phyloP scores from a whole-genome alignment of 371 early-diverging fungal genomes.

The Smittium mucronatum region DNA sequence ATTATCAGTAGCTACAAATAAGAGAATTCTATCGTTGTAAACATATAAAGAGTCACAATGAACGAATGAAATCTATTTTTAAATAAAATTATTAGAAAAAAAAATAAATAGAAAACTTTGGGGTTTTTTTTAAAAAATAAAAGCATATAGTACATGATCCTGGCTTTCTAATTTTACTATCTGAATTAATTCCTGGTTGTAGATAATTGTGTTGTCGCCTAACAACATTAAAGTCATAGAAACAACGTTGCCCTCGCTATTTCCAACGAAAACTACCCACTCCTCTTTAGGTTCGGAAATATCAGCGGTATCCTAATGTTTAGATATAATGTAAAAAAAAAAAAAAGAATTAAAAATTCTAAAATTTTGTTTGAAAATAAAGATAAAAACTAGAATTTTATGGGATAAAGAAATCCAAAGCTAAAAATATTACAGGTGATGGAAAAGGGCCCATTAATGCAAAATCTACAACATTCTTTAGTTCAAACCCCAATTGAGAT shows the following conservation, averaged over 20 bases:
- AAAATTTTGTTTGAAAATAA: not conserved
- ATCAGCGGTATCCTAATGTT: not conserved
- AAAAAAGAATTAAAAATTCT: not conserved
- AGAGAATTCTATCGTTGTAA: not conserved
- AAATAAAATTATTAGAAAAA: not conserved
- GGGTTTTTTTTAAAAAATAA: not conserved
- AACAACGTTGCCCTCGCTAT: not conserved
- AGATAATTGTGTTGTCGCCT: not conserved
- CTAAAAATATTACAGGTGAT: not conserved
- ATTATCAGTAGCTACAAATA: not conserved
- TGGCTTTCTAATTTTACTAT: not conserved
- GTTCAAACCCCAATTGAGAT: not conserved
- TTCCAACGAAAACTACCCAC: not conserved
- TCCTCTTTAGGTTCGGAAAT: not conserved
- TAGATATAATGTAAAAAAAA: not conserved
- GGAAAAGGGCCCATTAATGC: not conserved
- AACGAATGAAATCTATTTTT: not conserved
- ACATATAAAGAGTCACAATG: not conserved
- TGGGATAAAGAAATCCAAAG: not conserved
- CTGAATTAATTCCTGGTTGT: not conserved
- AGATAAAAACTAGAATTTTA: not conserved
- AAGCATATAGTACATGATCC: not conserved
- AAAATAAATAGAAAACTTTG: not conserved
- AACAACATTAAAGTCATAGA: not conserved
- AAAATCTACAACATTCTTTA: not conserved